These are phyloP conservation scores for Ceratocystis destructans DNA, from an alignment of 2,329 filamentous ascomycete genomes.

Conservation along the genomic window DNA sequence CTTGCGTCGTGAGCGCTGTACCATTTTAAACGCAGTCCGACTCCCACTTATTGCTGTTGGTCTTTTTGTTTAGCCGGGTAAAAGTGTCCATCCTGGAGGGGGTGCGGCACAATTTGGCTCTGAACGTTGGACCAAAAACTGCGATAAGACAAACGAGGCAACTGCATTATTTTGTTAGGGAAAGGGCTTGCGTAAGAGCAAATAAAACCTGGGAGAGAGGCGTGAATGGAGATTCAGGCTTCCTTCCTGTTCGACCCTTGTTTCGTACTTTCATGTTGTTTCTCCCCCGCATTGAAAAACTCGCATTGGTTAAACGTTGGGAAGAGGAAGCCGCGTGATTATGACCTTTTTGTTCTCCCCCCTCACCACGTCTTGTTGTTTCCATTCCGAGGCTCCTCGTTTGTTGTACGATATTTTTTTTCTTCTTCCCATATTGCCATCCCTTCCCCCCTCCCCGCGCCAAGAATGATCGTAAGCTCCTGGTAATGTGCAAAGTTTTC, in stretches of 20 bases:
- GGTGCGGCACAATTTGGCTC: not conserved
- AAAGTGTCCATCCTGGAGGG: not conserved
- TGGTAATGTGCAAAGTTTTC: not conserved
- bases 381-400: not conserved
- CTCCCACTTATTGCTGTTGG: not conserved
- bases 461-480: not conserved
- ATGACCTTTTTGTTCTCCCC: not conserved
- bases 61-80: no score
- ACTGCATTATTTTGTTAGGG: not conserved
- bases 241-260: not conserved
- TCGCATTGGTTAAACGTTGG: not conserved
- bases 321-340: not conserved
- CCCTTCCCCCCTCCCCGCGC: not conserved
- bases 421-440: not conserved
- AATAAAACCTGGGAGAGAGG: not conserved
- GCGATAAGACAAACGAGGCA: not conserved
- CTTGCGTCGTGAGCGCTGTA: no score
- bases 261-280: not conserved
- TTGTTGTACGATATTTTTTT: not conserved
- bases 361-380: not conserved
- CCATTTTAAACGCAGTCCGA: no score
- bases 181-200: not conserved
- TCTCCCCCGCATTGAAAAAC: not conserved
- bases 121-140: not conserved
- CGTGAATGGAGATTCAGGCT: not conserved